phyloP scores from a whole-genome alignment of 805 yeast species.

The Priceomyces melissophilus region DNA sequence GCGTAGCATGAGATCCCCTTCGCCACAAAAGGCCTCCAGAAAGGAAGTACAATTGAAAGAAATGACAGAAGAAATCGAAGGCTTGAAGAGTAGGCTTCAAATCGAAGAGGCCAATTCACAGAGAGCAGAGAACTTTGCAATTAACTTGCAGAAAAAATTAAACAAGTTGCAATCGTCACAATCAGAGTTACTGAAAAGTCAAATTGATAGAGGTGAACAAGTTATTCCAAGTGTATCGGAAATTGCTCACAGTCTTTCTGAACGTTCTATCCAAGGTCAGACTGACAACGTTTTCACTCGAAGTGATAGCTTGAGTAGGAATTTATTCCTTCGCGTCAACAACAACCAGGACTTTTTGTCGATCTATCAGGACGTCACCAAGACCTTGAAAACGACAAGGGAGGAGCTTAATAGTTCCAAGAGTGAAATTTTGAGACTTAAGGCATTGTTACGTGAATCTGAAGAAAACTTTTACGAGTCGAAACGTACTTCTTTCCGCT shows the following conservation, averaged over 20 bases:
- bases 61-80: conserved; percentile 45
- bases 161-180: conserved; percentile 37
- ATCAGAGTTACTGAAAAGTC: conserved; percentile 28
- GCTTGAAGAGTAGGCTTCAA: conserved; percentile 46
- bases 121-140: conserved; percentile 50
- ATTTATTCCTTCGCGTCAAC: conserved; percentile 18
- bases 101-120: conserved; percentile 49
- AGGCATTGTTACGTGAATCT: conserved; percentile 38
- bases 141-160: conserved; percentile 41
- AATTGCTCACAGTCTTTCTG: neutral
- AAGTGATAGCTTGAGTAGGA: conserved; percentile 33
- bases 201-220: neutral
- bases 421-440: conserved; percentile 39
- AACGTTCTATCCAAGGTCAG: neutral
- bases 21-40: conserved; percentile 29
- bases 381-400: conserved; percentile 41
- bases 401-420: conserved; percentile 41
- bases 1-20: conserved; percentile 30
- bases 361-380: conserved; percentile 48
- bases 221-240: neutral
- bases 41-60: conserved; percentile 9
- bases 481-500: conserved; percentile 40
- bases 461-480: conserved; percentile 42
- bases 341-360: conserved; percentile 45
- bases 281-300: conserved; percentile 11